Conservation (phyloP, 2,329 filamentous ascomycete species). For the Chaetomium olivaceum region DNA sequence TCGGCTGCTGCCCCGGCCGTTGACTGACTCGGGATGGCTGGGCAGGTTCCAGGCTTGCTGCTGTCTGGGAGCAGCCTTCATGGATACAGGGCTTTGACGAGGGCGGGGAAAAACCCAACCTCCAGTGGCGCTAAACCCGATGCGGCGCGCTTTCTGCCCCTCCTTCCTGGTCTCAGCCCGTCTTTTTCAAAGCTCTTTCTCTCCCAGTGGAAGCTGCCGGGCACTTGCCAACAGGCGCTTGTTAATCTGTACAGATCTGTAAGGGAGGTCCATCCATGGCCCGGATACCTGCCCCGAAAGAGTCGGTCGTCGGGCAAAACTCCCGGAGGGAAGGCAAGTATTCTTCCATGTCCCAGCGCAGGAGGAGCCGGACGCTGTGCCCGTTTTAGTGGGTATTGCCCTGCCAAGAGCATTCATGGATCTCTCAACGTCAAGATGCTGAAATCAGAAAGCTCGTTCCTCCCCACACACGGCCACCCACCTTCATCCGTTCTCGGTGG, state of each 20-base stretch:
- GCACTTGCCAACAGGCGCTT: no score
- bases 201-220: no score
- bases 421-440: neutral
- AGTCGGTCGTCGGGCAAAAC: no score
- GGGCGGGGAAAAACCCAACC: slow-evolving; percentile 1
- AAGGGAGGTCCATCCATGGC: no score
- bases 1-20: neutral
- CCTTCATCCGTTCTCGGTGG: neutral
- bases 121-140: neutral
- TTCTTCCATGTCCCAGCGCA: no score
- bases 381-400: neutral
- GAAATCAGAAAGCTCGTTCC: neutral
- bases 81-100: neutral
- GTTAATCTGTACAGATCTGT: no score
- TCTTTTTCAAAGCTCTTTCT: no score
- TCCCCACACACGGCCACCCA: neutral
- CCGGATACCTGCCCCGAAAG: no score
- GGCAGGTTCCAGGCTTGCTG: no score
- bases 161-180: neutral
- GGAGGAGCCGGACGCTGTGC: no score
- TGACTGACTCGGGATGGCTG: neutral
- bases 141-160: slow-evolving; percentile 1
- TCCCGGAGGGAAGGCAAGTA: no score
- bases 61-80: neutral
- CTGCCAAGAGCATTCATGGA: neutral